Base-by-base conservation (phyloP, 2,329 filamentous ascomycete genomes). In the Hypoxylon sp. region DNA sequence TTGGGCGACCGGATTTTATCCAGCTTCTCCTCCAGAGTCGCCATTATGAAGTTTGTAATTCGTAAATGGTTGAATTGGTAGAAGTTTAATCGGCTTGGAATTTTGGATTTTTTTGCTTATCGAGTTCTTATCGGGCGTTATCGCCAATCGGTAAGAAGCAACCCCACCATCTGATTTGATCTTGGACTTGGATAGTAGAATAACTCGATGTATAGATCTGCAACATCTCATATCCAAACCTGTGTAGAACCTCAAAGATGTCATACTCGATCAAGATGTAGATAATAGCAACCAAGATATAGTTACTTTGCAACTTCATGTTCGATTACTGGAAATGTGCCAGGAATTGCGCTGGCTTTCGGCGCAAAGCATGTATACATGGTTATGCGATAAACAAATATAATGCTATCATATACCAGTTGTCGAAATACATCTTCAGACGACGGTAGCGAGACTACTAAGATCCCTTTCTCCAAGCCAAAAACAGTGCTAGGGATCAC, bases 1-100 rank as follows among this genome's bases (percentile, higher is more conserved):
- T 97, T 97, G 59, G 95, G 95, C 76, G 92, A 95, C 80, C 95
- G 92, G 79, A 98, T 97, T 87, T 96, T 97, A 82, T 94, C 92
- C 77, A 99, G 88, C 84, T 93, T 96, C 84, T 97, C 94, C 78
- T 91, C 89, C 74, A 98, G 75, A 68, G 83, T 81, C 72, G 80
- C 78, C 84, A 86, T 86, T 63, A 74, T 77, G 73, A 71, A 59
- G 65, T 70, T 41, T 60, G 65, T 64, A 68, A 64, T 68, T 53
- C 32, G 55, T 44, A 50, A 32, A 56, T 49, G 58, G 26, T 57
- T 65, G 43, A 62, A 59, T 51, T 60, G 56, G 41, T 55, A 48
- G 57, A 57, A 61, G 20, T 17, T 60, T 49, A 13, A 13, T 39
- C 22, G 58, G 68, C 62, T 66, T 64, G 17, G 56, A 69, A 66